A percentile compares a stretch with the other conserved stretches of the same genome.
phyloP scores from a whole-genome alignment of 371 early-diverging fungal genomes.

The Apophysomyces ossiformis region DNA sequence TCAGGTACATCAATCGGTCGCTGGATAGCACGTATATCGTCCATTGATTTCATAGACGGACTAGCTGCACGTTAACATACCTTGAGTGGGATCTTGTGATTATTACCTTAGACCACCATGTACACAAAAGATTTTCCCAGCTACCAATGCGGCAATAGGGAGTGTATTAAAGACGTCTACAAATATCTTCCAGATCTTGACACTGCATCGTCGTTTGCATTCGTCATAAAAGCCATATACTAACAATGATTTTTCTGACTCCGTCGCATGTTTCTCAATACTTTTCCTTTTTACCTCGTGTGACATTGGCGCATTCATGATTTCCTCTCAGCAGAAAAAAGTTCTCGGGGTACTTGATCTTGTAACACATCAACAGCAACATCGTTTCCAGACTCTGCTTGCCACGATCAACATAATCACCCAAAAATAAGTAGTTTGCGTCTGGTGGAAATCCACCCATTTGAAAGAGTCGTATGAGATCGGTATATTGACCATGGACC shows the following conservation, averaged over 20 bases:
- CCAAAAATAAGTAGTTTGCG: conserved; percentile 94
- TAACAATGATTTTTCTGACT: conserved; percentile 15
- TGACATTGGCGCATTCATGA: conserved; percentile 98
- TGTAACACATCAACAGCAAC: conserved; percentile 92
- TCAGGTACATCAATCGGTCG: conserved; percentile 99
- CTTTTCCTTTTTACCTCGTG: conserved; percentile 65
- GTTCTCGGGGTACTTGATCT: conserved; percentile 97
- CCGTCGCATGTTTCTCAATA: not conserved
- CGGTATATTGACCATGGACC: conserved; percentile 86
- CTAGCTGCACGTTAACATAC: not conserved
- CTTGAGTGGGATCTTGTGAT: not conserved
- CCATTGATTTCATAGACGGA: conserved; percentile 87
- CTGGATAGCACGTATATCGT: conserved; percentile 91
- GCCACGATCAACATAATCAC: conserved; percentile 99
- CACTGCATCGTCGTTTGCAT: conserved; percentile 94
- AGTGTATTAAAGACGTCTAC: conserved; percentile 98
- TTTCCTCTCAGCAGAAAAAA: conserved; percentile 98
- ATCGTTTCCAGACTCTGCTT: conserved; percentile 97
- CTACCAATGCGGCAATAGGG: conserved; percentile 97
- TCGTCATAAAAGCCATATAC: conserved; percentile 99
- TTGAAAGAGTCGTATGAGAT: conserved; percentile 88
- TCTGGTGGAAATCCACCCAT: conserved; percentile 91
- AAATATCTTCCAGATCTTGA: conserved; percentile 98
- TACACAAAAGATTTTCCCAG: conserved; percentile 97
- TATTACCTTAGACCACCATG: conserved; percentile 93